Conservation (phyloP, 2,329 filamentous ascomycete genomes). For the Aspergillus persii region DNA sequence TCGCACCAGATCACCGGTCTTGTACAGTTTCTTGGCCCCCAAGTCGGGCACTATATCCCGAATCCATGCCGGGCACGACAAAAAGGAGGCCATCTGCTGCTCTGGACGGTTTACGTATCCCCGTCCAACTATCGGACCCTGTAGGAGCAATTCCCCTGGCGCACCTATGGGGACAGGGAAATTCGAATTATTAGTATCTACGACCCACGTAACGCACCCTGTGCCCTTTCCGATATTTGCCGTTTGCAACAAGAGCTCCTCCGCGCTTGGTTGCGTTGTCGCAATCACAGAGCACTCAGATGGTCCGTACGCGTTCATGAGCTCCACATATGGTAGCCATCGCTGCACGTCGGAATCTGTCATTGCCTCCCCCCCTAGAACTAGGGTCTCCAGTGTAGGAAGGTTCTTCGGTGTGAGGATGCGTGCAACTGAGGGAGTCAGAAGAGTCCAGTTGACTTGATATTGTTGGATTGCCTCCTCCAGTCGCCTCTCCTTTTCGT, state of each 20-base stretch:
- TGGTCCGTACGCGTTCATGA: background rate
- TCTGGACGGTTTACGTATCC: slow-evolving; percentile 34
- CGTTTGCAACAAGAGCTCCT: background rate
- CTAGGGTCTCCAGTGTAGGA: background rate
- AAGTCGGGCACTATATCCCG: slow-evolving; percentile 43
- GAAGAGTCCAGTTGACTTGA: background rate
- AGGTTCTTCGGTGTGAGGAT: background rate
- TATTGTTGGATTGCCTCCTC: background rate
- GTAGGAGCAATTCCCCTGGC: background rate
- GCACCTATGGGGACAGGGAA: background rate
- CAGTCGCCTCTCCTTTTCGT: background rate
- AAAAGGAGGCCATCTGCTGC: slow-evolving; percentile 25
- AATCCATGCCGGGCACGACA: slow-evolving; percentile 16
- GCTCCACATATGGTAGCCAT: background rate
- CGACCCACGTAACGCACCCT: no score
- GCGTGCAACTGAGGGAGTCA: background rate
- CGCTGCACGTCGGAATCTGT: background rate
- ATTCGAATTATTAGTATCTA: no score
- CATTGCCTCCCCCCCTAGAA: background rate
- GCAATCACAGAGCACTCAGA: background rate
- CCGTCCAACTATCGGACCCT: background rate
- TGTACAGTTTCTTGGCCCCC: slow-evolving; percentile 4
- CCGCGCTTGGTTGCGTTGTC: background rate
- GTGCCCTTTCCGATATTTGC: background rate
- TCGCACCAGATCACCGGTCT: slow-evolving; percentile 19